Evolutionary conservation across 495 filamentous ascomycete genomes (phyloP), one percentile per base, ranked within the genome.

Genomic region (Talaromyces proteolyticus): DNA sequence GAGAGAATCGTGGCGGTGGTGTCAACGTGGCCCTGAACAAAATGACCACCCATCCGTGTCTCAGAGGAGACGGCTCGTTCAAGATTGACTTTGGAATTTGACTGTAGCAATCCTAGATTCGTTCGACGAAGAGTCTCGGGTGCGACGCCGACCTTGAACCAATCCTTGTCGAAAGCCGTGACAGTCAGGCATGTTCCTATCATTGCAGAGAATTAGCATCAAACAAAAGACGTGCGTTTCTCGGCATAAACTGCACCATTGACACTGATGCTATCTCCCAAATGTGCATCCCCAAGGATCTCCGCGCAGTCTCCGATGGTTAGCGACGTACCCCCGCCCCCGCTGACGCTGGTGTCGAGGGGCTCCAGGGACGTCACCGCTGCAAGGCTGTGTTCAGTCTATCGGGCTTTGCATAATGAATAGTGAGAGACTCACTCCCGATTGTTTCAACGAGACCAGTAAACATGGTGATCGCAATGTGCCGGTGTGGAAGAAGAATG

Each of bases 41-140:
- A 78, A 54, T 80, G 76, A 1, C 76, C 76, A 45, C 77, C 76
- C 86, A 99, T 95, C 38, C 93, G 88, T 43, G 91, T 95, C 51
- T 83, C 77, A 1, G 89, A 88, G 2, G 82, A 84, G 45, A 96
- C 91, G 3, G 93, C 92, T 8, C 93, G 82, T 70, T 98, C 93
- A 23, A 98, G 87, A 68, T 98, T 97, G 45, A 97, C 91, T 23
- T 63, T 66, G 4, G 75, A 78, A 34, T 70, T 55, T 4, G 73
- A 61, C 48, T 63, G 53, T 14, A 95, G 72, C 18, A 74, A 75
- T 45, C 90, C 90, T 11, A 99, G 87, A 69, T 96, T 96, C 26
- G 94, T 99, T 37, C 93, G 85, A 16, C 93, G 91, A 21, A 99
- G 86, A 7, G 94, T 97, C 68, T 99, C 93, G 56, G 94, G 93